Conservation (phyloP, 1,139 yeast genomes). For the Debaryomyces psychrophilus region DNA sequence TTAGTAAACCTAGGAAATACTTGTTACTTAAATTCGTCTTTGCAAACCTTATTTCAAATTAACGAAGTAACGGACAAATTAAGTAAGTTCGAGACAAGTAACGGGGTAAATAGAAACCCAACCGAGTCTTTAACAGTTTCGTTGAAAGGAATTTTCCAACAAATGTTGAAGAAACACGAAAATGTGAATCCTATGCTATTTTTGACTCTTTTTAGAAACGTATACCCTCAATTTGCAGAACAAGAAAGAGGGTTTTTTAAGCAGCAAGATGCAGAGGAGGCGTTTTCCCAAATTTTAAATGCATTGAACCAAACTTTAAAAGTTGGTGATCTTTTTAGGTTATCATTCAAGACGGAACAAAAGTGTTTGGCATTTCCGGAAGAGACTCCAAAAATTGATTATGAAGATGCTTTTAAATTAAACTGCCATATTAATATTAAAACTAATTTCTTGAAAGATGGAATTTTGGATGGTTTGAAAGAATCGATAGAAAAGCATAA, state of each 20-base stretch:
- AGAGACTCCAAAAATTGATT: constrained; percentile 50
- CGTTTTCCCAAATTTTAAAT: constrained; percentile 76
- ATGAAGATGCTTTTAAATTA: constrained; percentile 66
- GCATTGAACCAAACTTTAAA: constrained; percentile 53
- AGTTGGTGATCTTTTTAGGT: constrained; percentile 61
- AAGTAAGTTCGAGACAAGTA: constrained; percentile 14
- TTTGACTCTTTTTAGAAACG: constrained; percentile 61
- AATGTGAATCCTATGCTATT: constrained; percentile 64
- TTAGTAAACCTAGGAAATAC: constrained; percentile 89
- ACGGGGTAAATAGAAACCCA: constrained; percentile 16
- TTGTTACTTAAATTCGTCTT: constrained; percentile 87
- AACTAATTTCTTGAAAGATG: constrained; percentile 89
- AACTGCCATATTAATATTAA: constrained; percentile 85
- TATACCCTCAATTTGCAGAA: constrained; percentile 90
- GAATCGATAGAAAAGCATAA: constrained; percentile 81
- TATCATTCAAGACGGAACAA: constrained; percentile 64
- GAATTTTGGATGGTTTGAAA: constrained; percentile 71
- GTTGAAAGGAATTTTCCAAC: constrained; percentile 47
- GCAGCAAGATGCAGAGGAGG: constrained; percentile 99
- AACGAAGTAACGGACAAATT: constrained; percentile 55
- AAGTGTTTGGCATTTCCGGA: constrained; percentile 63
- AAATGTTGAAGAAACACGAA: constrained; percentile 51
- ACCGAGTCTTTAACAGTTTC: constrained; percentile 24
- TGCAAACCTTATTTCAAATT: constrained; percentile 76
- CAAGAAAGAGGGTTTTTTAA: constrained; percentile 71